These are phyloP conservation scores for Larix kaempferi DNA, from an alignment of 75 land plant genomes.

Conservation along the genomic window DNA sequence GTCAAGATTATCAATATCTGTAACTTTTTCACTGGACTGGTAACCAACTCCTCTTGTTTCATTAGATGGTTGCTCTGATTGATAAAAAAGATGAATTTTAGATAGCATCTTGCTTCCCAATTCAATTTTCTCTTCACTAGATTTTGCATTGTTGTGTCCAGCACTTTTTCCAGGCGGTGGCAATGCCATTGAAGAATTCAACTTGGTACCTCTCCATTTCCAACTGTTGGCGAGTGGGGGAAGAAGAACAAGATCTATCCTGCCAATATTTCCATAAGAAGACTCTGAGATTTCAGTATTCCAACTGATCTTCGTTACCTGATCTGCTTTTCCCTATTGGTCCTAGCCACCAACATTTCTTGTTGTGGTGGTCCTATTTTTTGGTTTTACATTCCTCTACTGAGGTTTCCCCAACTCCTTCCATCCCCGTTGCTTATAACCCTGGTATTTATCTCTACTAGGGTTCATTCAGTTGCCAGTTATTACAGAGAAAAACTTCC, in stretches of 20 bases:
- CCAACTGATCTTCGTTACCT: conserved; percentile 8
- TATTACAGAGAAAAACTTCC: too few relatives aligned
- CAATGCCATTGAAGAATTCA: background rate
- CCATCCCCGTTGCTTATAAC: too few relatives aligned
- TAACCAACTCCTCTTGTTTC: too few relatives aligned
- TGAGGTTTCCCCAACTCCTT: too few relatives aligned
- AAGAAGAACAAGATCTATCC: conserved; percentile 12
- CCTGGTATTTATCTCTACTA: background rate
- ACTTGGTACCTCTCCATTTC: conserved; percentile 25
- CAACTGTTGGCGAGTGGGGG: conserved; percentile 50
- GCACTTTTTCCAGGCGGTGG: background rate
- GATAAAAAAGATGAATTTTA: conserved; percentile 5
- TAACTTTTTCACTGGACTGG: conserved; percentile 10
- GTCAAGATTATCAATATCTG: conserved; percentile 44
- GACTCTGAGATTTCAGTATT: conserved; percentile 9
- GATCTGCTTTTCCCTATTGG: conserved; percentile 15
- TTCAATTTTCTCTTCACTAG: background rate
- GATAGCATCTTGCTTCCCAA: background rate
- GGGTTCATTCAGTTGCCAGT: too few relatives aligned
- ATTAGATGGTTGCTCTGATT: background rate
- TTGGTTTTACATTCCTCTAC: background rate
- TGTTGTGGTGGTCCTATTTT: conserved; percentile 16
- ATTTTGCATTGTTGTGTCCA: background rate
- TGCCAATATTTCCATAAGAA: background rate
- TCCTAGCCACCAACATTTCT: conserved; percentile 16